Conservation (phyloP, 1,284 basidiomycete genomes). For the Pholiota adiposa region DNA sequence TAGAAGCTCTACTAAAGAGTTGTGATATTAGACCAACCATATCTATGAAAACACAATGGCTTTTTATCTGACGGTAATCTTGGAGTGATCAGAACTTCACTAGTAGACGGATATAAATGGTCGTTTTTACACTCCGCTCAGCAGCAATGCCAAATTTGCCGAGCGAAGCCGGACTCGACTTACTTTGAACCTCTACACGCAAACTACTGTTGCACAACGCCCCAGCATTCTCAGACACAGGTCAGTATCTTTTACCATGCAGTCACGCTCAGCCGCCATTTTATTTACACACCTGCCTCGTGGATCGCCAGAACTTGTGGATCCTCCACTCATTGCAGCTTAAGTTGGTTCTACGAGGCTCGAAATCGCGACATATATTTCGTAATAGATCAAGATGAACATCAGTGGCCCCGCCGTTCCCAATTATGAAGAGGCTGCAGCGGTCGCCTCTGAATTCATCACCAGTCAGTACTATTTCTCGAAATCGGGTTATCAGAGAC, state of each 20-base stretch:
- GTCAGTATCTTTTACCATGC: neutral
- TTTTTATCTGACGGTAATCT: neutral
- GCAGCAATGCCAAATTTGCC: slow-evolving; percentile 3
- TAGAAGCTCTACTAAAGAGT: too few relatives aligned
- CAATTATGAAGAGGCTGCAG: slow-evolving; percentile 50
- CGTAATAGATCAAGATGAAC: slow-evolving; percentile 17
- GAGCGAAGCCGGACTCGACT: slow-evolving; percentile 9
- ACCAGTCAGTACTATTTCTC: slow-evolving; percentile 53
- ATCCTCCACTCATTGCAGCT: neutral
- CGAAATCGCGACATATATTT: slow-evolving; percentile 6
- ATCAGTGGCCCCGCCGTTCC: slow-evolving; percentile 24
- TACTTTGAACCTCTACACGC: slow-evolving; percentile 11
- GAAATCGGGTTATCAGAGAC: neutral
- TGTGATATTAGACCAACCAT: too few relatives aligned
- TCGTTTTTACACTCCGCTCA: slow-evolving; percentile 10
- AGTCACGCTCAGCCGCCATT: neutral
- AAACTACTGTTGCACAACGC: slow-evolving; percentile 1
- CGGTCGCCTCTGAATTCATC: slow-evolving; percentile 71
- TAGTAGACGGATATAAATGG: neutral
- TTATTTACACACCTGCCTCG: neutral
- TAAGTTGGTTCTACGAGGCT: neutral
- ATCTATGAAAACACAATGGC: too few relatives aligned
- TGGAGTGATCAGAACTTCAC: neutral
- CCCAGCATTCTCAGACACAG: neutral
- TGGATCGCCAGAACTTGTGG: neutral